Conservation (phyloP, 1,284 basidiomycete genomes). For the Kwoniella shivajii region DNA sequence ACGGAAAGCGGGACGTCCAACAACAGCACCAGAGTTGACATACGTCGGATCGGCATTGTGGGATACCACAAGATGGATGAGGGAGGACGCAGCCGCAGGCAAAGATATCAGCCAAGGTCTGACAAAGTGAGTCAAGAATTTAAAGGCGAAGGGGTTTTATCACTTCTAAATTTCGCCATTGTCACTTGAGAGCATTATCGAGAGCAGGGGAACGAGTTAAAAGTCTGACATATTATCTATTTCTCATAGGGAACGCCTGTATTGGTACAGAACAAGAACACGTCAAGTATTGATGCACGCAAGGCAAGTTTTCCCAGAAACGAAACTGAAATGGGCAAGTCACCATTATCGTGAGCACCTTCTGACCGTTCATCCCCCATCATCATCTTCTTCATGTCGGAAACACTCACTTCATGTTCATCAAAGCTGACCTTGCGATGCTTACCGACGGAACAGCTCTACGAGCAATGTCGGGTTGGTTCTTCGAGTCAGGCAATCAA, state of each 20-base stretch:
- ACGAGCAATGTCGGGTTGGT: constrained; percentile 16
- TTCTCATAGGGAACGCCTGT: constrained; percentile 10
- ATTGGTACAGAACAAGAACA: constrained; percentile 18
- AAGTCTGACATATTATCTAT: too few relatives aligned
- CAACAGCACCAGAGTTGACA: constrained; percentile 17
- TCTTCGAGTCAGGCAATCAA: constrained; percentile 12
- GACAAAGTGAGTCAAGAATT: not conserved
- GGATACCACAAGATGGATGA: constrained; percentile 20
- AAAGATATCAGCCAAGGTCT: constrained; percentile 5
- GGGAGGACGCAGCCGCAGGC: constrained; percentile 13
- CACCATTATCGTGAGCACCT: constrained; percentile 23
- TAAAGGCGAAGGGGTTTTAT: not conserved
- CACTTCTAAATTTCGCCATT: too few relatives aligned
- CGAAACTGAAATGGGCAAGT: constrained; percentile 18
- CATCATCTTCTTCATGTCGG: not conserved
- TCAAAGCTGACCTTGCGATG: too few relatives aligned
- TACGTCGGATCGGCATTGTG: constrained; percentile 23
- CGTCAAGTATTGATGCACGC: constrained; percentile 11
- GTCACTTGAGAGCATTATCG: too few relatives aligned
- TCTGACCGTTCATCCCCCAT: not conserved
- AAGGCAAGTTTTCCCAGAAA: constrained; percentile 10
- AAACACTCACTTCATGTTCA: not conserved
- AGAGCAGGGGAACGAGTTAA: not conserved
- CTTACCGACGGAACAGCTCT: constrained; percentile 4
- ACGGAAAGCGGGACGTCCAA: not conserved